Evolutionary conservation across 306 rosid genomes (phyloP).

Genomic region (Alnus glutinosa): DNA sequence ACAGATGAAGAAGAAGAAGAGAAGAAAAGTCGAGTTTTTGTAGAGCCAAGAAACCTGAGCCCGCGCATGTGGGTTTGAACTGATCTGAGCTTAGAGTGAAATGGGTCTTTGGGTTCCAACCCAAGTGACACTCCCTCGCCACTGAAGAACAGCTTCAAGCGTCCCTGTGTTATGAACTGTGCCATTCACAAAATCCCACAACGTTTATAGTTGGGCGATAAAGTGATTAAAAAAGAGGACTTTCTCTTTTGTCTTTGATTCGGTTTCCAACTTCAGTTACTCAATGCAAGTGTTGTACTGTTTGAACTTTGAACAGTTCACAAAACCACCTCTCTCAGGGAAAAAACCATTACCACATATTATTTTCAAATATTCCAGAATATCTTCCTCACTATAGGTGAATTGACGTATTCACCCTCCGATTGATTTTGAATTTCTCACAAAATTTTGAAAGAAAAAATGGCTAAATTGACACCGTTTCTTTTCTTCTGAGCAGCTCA

Average conservation of each 20-base stretch:
- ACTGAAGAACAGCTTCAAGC: slow-evolving; percentile 58
- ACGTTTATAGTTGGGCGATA: not conserved
- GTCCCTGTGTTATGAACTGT: slow-evolving; percentile 61
- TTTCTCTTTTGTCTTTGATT: not conserved
- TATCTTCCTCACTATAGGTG: not conserved
- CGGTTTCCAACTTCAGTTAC: not conserved
- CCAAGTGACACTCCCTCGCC: slow-evolving; percentile 59
- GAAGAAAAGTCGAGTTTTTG: slow-evolving; percentile 34
- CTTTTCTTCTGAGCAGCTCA: too few species aligned
- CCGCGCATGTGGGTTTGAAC: slow-evolving; percentile 46
- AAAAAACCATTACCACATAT: slow-evolving; percentile 7
- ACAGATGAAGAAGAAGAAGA: slow-evolving; percentile 38
- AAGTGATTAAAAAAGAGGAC: not conserved
- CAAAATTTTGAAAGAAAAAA: not conserved
- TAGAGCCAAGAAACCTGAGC: slow-evolving; percentile 32
- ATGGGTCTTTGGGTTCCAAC: slow-evolving; percentile 65
- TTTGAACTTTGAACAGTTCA: not conserved
- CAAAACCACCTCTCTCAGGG: not conserved
- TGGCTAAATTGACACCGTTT: too few species aligned
- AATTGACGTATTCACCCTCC: not conserved
- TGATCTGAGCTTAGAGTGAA: slow-evolving; percentile 45
- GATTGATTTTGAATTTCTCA: too few species aligned
- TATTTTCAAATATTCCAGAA: not conserved
- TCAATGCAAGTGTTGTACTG: not conserved
- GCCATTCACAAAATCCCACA: slow-evolving; percentile 48